These are phyloP conservation scores for Diaporthe citrichinensis DNA, from an alignment of 2,329 filamentous ascomycete species.

Conservation along the genomic window DNA sequence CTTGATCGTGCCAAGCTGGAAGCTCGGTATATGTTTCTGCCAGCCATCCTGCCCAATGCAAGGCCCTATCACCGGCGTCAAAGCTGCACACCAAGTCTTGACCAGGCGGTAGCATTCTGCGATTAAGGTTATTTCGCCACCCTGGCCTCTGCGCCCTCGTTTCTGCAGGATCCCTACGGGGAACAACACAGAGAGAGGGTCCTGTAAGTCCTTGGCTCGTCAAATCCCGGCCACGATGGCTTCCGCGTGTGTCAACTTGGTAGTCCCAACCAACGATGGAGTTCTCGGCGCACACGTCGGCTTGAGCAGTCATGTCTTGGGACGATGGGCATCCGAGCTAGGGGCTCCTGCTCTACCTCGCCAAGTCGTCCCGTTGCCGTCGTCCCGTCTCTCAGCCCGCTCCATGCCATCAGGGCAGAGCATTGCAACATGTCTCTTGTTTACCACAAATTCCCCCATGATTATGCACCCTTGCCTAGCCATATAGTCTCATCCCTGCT, in stretches of 20 bases:
- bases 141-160: slow-evolving; percentile 29
- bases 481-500: slow-evolving; percentile 33
- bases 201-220: slow-evolving; percentile 1
- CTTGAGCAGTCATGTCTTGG: slow-evolving; percentile 3
- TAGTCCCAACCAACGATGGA: neutral
- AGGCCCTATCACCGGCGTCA: slow-evolving; percentile 2
- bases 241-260: slow-evolving; percentile 24
- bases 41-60: slow-evolving; percentile 8
- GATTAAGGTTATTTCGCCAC: slow-evolving; percentile 39
- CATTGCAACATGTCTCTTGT: slow-evolving; percentile 17
- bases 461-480: slow-evolving; percentile 17
- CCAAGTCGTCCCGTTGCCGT: slow-evolving; percentile 17
- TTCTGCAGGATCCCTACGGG: slow-evolving; percentile 32
- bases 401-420: neutral
- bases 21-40: slow-evolving; percentile 32
- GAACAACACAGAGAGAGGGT: neutral
- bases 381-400: slow-evolving; percentile 17
- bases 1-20: slow-evolving; percentile 24
- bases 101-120: neutral
- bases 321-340: slow-evolving; percentile 7
- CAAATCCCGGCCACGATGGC: slow-evolving; percentile 19
- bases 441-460: slow-evolving; percentile 4
- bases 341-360: slow-evolving; percentile 8
- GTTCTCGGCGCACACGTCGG: neutral
- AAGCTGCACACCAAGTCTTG: slow-evolving; percentile 6